phyloP scores from a whole-genome alignment of 2,329 filamentous ascomycete species.

The Pseudogymnoascus sp. region DNA sequence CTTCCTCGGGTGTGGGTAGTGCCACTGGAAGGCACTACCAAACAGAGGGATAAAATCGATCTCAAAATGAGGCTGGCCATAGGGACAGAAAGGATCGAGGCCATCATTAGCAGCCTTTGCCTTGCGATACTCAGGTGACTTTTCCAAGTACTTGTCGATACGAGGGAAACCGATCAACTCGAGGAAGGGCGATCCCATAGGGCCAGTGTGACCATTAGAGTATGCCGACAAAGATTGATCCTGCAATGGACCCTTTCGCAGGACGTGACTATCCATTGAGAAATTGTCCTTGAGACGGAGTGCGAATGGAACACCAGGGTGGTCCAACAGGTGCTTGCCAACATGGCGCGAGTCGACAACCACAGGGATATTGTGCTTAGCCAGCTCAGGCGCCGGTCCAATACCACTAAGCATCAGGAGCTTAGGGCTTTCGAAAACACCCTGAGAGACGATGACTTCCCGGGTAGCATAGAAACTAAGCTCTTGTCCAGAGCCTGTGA shows the following conservation, averaged over 20 bases:
- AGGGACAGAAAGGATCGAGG: conserved; percentile 47
- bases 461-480: conserved; percentile 37
- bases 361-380: conserved; percentile 25
- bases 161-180: conserved; percentile 49
- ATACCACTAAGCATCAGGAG: conserved; percentile 12
- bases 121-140: conserved; percentile 40
- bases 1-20: conserved; percentile 34
- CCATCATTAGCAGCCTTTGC: conserved; percentile 35
- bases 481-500: conserved; percentile 32
- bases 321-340: conserved; percentile 31
- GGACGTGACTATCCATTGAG: conserved; percentile 32
- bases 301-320: conserved; percentile 35
- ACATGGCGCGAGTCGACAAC: conserved; percentile 26
- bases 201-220: conserved; percentile 32
- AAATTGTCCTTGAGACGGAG: conserved; percentile 36
- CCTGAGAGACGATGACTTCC: conserved; percentile 2
- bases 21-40: conserved; percentile 42
- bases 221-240: conserved; percentile 28
- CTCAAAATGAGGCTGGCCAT: conserved; percentile 54
- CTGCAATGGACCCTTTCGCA: conserved; percentile 31
- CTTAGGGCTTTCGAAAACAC: conserved; percentile 12
- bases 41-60: conserved; percentile 57
- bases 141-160: conserved; percentile 47
- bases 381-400: conserved; percentile 24
- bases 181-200: conserved; percentile 36